Percentiles rank a stretch among this genome's conserved stretches.
Evolutionary conservation across 352 stramenopile species (phyloP).

Genomic region (Peronospora belbahrii): DNA sequence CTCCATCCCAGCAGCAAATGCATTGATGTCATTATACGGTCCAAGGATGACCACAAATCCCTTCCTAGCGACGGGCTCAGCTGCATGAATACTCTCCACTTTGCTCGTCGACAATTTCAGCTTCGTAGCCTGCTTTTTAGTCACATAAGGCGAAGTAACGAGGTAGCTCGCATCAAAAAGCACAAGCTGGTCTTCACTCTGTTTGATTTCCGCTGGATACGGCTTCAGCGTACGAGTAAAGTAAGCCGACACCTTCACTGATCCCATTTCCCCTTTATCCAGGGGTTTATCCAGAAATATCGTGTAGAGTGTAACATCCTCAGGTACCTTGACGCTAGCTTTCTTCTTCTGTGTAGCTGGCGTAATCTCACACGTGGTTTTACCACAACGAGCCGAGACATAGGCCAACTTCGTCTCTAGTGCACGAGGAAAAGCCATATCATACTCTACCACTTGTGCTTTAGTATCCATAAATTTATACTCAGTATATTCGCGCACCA

Average conservation of each 20-base stretch:
- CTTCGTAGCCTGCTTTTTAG: constrained; percentile 77
- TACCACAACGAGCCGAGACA: constrained; percentile 65
- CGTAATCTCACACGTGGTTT: constrained; percentile 61
- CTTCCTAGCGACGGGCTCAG: constrained; percentile 57
- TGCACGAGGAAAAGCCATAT: constrained; percentile 50
- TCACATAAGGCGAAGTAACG: constrained; percentile 64
- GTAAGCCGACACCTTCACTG: constrained; percentile 71
- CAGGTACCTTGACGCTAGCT: constrained; percentile 12
- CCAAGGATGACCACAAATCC: constrained; percentile 73
- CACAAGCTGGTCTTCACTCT: constrained; percentile 82
- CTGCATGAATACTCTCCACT: constrained; percentile 61
- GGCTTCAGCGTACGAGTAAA: constrained; percentile 75
- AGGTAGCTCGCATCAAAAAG: constrained; percentile 64
- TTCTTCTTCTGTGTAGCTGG: constrained; percentile 25
- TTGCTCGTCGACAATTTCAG: constrained; percentile 71
- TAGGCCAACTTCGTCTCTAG: constrained; percentile 49
- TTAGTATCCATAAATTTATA: constrained; percentile 66
- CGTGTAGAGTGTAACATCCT: constrained; percentile 52
- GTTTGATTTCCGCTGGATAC: constrained; percentile 68
- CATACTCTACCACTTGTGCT: constrained; percentile 47
- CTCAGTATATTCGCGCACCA: constrained; percentile 69
- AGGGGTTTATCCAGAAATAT: constrained; percentile 66
- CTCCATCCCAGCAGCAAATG: constrained; percentile 28
- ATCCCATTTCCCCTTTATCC: constrained; percentile 34
- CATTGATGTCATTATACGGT: constrained; percentile 56